Percentiles rank a stretch among this genome's conserved stretches.
These are phyloP conservation scores for Calonectria pseudoturangicola DNA, from an alignment of 2,329 filamentous ascomycete genomes.

Conservation along the genomic window DNA sequence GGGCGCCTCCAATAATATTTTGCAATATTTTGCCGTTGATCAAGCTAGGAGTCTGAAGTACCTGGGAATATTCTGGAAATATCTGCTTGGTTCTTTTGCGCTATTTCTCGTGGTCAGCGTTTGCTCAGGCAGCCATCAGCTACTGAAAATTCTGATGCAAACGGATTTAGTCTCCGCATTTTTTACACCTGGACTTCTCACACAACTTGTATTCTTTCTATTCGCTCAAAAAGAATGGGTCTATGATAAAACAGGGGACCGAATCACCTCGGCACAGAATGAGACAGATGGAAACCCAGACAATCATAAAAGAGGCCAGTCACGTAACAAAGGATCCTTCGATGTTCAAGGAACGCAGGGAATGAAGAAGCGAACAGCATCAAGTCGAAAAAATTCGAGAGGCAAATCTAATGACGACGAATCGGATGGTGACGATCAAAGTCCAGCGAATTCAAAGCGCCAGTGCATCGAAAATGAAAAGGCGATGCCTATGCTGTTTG, in stretches of 20 bases:
- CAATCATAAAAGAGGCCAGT: neutral
- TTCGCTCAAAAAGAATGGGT: neutral
- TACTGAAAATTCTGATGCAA: neutral
- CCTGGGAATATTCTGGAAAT: neutral
- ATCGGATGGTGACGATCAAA: conserved; percentile 2
- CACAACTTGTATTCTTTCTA: neutral
- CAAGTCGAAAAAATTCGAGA: neutral
- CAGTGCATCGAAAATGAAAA: neutral
- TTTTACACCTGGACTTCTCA: neutral
- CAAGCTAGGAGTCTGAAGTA: too few relatives aligned
- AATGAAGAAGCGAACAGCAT: neutral
- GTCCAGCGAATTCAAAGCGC: neutral
- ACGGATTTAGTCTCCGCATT: neutral
- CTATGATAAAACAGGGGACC: neutral
- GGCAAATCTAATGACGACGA: neutral
- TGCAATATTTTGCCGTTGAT: too few relatives aligned
- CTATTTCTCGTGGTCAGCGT: too few relatives aligned
- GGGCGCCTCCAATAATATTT: neutral
- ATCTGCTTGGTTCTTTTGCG: neutral
- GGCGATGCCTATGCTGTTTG: neutral
- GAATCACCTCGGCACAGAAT: neutral
- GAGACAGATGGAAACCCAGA: neutral
- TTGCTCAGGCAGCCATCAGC: neutral
- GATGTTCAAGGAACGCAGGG: neutral
- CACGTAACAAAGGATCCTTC: rapidly evolving